phyloP scores from a whole-genome alignment of 2,329 filamentous ascomycete species.

The Onygena corvina region DNA sequence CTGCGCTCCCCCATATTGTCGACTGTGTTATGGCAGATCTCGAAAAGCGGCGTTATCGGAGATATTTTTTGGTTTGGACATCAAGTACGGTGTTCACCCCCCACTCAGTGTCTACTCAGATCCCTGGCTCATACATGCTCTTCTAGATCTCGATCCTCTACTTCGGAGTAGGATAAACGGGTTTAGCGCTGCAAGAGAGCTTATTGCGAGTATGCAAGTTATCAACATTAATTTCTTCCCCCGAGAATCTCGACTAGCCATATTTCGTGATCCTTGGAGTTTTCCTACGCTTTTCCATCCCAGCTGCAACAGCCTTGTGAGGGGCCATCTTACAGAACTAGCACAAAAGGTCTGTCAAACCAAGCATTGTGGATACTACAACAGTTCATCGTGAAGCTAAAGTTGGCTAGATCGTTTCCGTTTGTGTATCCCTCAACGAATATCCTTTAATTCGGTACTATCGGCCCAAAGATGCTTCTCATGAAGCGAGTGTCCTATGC shows the following conservation, averaged over 20 bases:
- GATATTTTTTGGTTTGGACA: conserved; percentile 75
- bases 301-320: conserved; percentile 70
- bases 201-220: conserved; percentile 68
- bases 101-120: background rate
- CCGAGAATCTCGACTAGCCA: conserved; percentile 79
- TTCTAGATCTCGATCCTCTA: conserved; percentile 53
- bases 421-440: conserved; percentile 87
- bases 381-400: conserved; percentile 14
- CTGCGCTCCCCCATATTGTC: conserved; percentile 74
- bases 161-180: conserved; percentile 64
- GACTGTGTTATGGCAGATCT: conserved; percentile 92
- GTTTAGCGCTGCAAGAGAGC: conserved; percentile 54
- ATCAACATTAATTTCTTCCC: conserved; percentile 83
- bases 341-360: conserved; percentile 62
- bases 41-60: conserved; percentile 68
- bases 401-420: conserved; percentile 55
- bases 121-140: background rate
- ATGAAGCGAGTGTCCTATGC: conserved; percentile 81
- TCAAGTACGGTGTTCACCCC: conserved; percentile 38
- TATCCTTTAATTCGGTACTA: conserved; percentile 91
- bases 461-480: conserved; percentile 57
- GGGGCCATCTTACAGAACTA: conserved; percentile 67
- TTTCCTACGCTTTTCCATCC: conserved; percentile 90
- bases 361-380: conserved; percentile 11
- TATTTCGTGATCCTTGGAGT: conserved; percentile 89